phyloP scores from a whole-genome alignment of 306 rosid genomes.

The Quercus bicolor region DNA sequence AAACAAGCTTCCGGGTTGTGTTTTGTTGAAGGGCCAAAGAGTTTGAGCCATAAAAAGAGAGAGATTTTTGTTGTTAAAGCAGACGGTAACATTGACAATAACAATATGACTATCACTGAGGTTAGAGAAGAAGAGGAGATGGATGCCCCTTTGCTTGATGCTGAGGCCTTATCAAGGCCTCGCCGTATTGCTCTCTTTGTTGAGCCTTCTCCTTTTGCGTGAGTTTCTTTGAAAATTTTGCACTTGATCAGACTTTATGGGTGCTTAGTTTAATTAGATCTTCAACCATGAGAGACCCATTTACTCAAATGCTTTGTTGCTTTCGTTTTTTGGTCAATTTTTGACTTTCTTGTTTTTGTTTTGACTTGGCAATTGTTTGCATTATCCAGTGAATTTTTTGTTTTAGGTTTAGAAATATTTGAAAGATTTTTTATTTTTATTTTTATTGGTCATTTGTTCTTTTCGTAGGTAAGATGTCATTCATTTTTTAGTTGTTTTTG shows the following conservation, averaged over 20 bases:
- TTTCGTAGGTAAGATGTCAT: not conserved
- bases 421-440: too few relatives aligned
- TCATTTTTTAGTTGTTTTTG: not conserved
- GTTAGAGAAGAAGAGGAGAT: constrained; percentile 58
- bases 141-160: constrained; percentile 63
- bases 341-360: not conserved
- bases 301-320: not conserved
- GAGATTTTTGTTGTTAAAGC: constrained; percentile 32
- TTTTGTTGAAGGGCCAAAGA: constrained; percentile 15
- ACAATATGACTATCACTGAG: constrained; percentile 62
- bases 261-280: not conserved
- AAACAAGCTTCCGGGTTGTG: constrained; percentile 13
- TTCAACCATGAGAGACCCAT: constrained; percentile 11
- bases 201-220: constrained; percentile 99
- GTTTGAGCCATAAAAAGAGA: constrained; percentile 17
- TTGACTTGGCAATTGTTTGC: constrained; percentile 6
- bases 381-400: not conserved
- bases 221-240: constrained; percentile 25
- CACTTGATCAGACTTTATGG: not conserved
- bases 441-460: not conserved
- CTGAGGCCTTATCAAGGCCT: constrained; percentile 60
- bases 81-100: not conserved
- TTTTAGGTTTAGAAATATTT: not conserved
- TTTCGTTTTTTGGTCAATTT: not conserved
- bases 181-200: constrained; percentile 95